phyloP scores from a whole-genome alignment of 257 asterid species.

The Asclepias syriaca region DNA sequence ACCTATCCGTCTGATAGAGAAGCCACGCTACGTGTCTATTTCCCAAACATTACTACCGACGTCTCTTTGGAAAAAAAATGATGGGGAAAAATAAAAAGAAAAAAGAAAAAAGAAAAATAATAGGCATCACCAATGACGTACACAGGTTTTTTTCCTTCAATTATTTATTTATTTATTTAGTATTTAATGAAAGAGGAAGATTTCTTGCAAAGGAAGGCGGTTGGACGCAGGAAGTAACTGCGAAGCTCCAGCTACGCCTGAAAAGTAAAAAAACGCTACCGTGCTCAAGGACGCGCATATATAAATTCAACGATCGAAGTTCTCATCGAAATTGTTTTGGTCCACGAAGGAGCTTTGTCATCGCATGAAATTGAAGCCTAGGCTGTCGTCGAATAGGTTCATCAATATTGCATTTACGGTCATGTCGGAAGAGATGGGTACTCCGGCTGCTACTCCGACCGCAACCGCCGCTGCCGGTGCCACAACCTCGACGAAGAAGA shows the following conservation, averaged over 20 bases:
- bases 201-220: neutral
- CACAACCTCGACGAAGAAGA: slow-evolving; percentile 20
- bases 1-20: no score
- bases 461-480: slow-evolving; percentile 22
- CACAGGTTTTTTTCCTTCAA: neutral
- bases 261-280: neutral
- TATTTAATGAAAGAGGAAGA: no score
- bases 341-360: neutral
- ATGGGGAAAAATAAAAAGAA: no score
- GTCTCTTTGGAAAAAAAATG: neutral
- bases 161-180: neutral
- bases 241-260: neutral
- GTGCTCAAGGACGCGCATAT: neutral
- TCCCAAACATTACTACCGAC: no score
- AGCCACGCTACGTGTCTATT: neutral
- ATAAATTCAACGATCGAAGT: neutral
- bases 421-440: slow-evolving; percentile 62
- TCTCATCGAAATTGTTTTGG: neutral
- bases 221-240: slow-evolving; percentile 5
- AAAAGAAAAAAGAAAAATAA: no score
- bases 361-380: slow-evolving; percentile 18
- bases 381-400: slow-evolving; percentile 27
- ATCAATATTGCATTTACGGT: slow-evolving; percentile 21
- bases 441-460: no score
- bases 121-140: slow-evolving; percentile 15